phyloP scores from a whole-genome alignment of 2,329 filamentous ascomycete genomes.

The Fusarium redolens region DNA sequence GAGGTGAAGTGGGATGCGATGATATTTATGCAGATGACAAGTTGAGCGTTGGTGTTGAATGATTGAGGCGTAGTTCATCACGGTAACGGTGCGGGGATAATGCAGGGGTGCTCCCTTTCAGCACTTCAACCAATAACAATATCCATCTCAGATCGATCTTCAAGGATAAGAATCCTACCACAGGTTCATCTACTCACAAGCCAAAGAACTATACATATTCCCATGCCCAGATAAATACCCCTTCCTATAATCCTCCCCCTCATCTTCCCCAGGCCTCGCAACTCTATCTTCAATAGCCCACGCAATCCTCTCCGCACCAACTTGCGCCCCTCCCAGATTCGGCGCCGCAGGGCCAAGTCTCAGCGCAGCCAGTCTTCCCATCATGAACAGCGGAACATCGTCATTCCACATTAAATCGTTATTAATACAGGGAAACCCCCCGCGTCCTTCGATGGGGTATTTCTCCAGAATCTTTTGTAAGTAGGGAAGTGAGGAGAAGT shows the following conservation, averaged over 20 bases:
- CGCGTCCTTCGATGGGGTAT: conserved; percentile 70
- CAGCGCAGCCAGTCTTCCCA: conserved; percentile 74
- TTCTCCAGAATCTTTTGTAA: conserved; percentile 68
- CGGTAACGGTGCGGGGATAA: neutral
- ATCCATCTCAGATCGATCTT: too few species aligned
- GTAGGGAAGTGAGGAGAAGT: conserved; percentile 70
- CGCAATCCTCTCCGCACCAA: conserved; percentile 78
- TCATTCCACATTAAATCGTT: conserved; percentile 81
- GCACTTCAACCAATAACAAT: neutral
- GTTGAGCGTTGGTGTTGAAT: conserved; percentile 3
- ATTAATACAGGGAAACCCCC: conserved; percentile 78
- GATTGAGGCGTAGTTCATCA: neutral
- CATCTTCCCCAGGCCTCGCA: conserved; percentile 33
- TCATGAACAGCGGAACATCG: conserved; percentile 78
- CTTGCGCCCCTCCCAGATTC: conserved; percentile 78
- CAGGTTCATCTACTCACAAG: conserved; percentile 26
- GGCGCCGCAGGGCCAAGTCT: conserved; percentile 77
- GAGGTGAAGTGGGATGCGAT: conserved; percentile 5
- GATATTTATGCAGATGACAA: neutral
- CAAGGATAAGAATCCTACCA: neutral
- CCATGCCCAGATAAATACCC: conserved; percentile 51
- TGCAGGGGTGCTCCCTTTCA: neutral
- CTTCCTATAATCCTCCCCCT: conserved; percentile 21
- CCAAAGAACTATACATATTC: conserved; percentile 51
- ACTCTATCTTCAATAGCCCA: conserved; percentile 74